Percentiles rank a stretch among this genome's conserved stretches.
Conservation (phyloP, 768 basidiomycete species). For the Xanthoconium purpureum region DNA sequence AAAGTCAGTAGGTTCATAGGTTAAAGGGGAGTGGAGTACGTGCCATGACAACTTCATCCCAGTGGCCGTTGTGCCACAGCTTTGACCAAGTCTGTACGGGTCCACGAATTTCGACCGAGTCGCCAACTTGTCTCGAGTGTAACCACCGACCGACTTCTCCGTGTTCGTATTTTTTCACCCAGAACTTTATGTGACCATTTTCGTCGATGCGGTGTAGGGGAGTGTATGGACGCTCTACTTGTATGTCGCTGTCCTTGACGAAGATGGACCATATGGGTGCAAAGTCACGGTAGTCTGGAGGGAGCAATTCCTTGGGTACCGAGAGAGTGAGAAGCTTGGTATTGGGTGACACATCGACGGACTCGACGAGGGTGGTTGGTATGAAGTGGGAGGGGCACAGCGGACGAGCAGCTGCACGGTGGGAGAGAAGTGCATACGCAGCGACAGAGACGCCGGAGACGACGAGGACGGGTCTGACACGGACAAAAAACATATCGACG, state of each 20-base stretch:
- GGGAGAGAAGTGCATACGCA: conserved; percentile 46
- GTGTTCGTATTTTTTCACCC: conserved; percentile 75
- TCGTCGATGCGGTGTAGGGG: conserved; percentile 70
- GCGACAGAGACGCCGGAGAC: conserved; percentile 41
- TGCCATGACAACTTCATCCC: conserved; percentile 84
- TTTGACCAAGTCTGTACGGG: conserved; percentile 63
- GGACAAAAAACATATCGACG: conserved; percentile 13
- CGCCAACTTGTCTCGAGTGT: conserved; percentile 64
- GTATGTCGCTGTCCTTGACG: conserved; percentile 85
- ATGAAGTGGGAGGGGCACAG: conserved; percentile 52
- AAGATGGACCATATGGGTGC: conserved; percentile 70
- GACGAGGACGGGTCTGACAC: conserved; percentile 22
- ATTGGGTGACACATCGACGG: conserved; percentile 49
- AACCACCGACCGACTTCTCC: conserved; percentile 86
- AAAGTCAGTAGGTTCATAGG: not conserved
- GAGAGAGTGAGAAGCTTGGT: conserved; percentile 64
- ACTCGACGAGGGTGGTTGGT: conserved; percentile 54
- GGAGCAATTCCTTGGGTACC: conserved; percentile 46
- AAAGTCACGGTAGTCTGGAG: conserved; percentile 19
- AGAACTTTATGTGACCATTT: conserved; percentile 66
- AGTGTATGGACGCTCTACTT: conserved; percentile 84
- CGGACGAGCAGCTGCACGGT: conserved; percentile 44
- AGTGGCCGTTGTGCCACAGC: conserved; percentile 48
- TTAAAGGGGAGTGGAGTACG: not conserved
- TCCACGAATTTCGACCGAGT: conserved; percentile 71